Evolutionary conservation across 805 yeast species (phyloP).

Genomic region (Schwanniomyces pseudopolymorphus): DNA sequence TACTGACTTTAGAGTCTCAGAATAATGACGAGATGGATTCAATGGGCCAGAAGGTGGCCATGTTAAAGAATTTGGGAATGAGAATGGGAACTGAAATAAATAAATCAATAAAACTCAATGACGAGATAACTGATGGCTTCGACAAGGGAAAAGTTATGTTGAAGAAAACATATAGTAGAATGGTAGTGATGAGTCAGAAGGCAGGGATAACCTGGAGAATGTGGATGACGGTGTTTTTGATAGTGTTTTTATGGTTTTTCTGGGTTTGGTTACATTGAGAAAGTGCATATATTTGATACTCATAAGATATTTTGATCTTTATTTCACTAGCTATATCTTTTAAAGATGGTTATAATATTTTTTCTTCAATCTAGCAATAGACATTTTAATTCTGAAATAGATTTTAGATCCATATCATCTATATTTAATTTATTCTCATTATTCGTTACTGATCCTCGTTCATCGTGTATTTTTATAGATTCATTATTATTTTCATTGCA

Average conservation of each 20-base stretch:
- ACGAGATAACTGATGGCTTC: conserved; percentile 38
- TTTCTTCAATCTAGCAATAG: not conserved
- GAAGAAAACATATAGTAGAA: conserved; percentile 41
- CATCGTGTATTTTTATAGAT: not conserved
- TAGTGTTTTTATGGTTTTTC: conserved; percentile 39
- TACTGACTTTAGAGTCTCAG: conserved; percentile 44
- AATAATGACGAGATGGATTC: conserved; percentile 41
- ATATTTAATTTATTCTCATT: not conserved
- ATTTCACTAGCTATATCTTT: not conserved
- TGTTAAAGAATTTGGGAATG: conserved; percentile 41
- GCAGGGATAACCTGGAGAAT: conserved; percentile 46
- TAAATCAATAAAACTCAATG: conserved; percentile 38
- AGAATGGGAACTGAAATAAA: conserved; percentile 46
- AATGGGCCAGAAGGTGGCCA: conserved; percentile 41
- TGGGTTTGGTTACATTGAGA: conserved; percentile 39
- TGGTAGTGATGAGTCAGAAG: conserved; percentile 45
- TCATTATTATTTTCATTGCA: not conserved
- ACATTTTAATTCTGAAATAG: not conserved
- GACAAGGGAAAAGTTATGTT: conserved; percentile 40
- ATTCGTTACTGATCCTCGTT: not conserved
- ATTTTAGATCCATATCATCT: not conserved
- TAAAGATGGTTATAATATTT: not conserved
- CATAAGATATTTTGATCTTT: not conserved
- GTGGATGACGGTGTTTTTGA: conserved; percentile 41
- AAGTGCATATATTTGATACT: not conserved